Evolutionary conservation across 345 rosid genomes (phyloP).

Genomic region (Gossypioides kirkii): DNA sequence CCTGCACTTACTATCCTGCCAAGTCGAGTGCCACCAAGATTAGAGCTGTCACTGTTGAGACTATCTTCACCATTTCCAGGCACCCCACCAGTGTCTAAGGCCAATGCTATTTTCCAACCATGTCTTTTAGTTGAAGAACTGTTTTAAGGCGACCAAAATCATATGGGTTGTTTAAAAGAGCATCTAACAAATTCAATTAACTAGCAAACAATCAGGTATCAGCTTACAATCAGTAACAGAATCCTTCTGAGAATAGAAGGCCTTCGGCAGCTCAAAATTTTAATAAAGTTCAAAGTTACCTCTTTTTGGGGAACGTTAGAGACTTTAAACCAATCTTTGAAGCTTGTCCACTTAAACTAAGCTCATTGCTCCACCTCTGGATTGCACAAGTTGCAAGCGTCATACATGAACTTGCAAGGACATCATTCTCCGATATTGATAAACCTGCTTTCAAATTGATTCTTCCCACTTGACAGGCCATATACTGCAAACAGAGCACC

Average conservation of each 20-base stretch:
- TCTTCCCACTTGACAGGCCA: conserved; percentile 52
- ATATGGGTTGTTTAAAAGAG: neutral
- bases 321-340: conserved; percentile 32
- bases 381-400: conserved; percentile 27
- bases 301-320: conserved; percentile 28
- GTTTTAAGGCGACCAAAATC: conserved; percentile 1
- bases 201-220: neutral
- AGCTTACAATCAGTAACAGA: neutral
- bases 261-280: neutral
- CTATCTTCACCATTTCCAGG: conserved; percentile 56
- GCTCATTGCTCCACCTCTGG: conserved; percentile 26
- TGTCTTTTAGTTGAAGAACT: conserved; percentile 45
- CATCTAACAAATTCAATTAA: neutral
- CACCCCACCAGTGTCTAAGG: conserved; percentile 70
- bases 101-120: conserved; percentile 52
- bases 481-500: conserved; percentile 23
- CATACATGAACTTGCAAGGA: conserved; percentile 25
- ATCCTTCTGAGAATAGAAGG: neutral
- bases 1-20: conserved; percentile 85
- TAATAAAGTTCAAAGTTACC: conserved; percentile 31
- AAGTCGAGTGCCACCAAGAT: conserved; percentile 74
- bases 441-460: conserved; percentile 30
- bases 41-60: conserved; percentile 42
- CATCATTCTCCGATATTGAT: conserved; percentile 26
- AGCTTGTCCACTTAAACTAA: conserved; percentile 25